These are phyloP conservation scores for Talaromyces ruber DNA, from an alignment of 495 filamentous ascomycete species.

Conservation along the genomic window DNA sequence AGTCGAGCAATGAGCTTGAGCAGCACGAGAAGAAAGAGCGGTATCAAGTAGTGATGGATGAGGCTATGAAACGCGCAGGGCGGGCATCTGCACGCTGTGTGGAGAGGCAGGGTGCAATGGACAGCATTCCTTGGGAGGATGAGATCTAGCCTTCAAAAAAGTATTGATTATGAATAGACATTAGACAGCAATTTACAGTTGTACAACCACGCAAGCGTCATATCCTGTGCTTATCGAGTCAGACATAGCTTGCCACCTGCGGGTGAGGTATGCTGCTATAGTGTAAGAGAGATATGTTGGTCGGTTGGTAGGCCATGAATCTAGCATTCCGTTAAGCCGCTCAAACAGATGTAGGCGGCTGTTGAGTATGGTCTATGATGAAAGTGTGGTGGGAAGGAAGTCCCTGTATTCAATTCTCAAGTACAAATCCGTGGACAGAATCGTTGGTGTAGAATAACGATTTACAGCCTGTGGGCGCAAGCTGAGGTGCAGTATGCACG, in stretches of 20 bases:
- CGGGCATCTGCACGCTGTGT: constrained; percentile 69
- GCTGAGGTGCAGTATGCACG: constrained; percentile 3
- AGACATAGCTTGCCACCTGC: not conserved
- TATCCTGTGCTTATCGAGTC: not conserved
- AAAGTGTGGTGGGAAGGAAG: not conserved
- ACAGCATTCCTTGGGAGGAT: constrained; percentile 78
- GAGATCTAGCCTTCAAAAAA: constrained; percentile 44
- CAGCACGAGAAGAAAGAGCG: constrained; percentile 33
- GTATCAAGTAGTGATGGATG: constrained; percentile 43
- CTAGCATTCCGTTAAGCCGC: not conserved
- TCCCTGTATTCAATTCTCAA: not conserved
- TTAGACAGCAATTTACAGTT: not conserved
- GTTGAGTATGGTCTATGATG: not conserved
- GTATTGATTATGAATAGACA: not conserved
- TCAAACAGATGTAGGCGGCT: not conserved
- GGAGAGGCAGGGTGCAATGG: constrained; percentile 71
- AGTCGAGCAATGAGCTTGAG: constrained; percentile 23
- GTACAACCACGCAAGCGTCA: not conserved
- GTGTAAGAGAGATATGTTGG: not conserved
- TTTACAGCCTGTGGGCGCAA: not conserved
- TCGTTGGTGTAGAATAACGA: not conserved
- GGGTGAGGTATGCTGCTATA: not conserved
- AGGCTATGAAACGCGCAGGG: constrained; percentile 60
- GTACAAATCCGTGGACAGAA: not conserved
- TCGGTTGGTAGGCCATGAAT: not conserved